Percentiles rank a stretch among this genome's conserved stretches.
These are phyloP conservation scores for Rhododendron williamsianum DNA, from an alignment of 148 eudicot genomes.

Conservation along the genomic window DNA sequence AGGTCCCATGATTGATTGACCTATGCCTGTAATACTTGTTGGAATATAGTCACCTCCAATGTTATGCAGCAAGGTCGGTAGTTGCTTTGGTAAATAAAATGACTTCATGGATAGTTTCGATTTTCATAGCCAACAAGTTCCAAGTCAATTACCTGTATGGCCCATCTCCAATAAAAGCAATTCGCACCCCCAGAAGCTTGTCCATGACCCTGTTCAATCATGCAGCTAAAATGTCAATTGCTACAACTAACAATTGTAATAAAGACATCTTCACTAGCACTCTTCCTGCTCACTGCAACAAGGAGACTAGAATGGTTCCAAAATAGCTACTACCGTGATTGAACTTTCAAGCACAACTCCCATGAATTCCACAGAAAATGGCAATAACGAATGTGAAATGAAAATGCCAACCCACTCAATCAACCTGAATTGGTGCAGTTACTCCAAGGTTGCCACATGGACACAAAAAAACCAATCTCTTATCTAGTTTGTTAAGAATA, in stretches of 20 bases:
- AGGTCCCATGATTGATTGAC: constrained; percentile 1
- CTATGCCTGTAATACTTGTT: not conserved
- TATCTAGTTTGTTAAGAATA: not conserved
- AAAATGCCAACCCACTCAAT: not conserved
- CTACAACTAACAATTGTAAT: not conserved
- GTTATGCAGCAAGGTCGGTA: not conserved
- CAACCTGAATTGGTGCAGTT: not conserved
- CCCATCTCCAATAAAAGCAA: constrained; percentile 92
- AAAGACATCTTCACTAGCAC: constrained; percentile 6
- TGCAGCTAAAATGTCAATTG: not conserved
- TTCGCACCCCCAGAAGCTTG: constrained; percentile 71
- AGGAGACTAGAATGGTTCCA: not conserved
- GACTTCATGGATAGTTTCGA: not conserved
- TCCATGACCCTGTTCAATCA: constrained; percentile 79
- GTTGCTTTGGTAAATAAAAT: not conserved
- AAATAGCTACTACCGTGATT: not conserved
- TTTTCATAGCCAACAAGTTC: not conserved
- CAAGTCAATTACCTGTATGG: constrained; percentile 60
- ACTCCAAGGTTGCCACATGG: not conserved
- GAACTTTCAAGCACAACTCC: not conserved
- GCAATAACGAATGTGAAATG: not conserved
- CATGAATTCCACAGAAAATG: not conserved
- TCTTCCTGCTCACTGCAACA: not conserved
- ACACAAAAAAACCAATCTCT: not conserved
- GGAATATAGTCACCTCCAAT: not conserved